Conservation (phyloP, 2,329 filamentous ascomycete genomes). For the Celoporthe dispersa region DNA sequence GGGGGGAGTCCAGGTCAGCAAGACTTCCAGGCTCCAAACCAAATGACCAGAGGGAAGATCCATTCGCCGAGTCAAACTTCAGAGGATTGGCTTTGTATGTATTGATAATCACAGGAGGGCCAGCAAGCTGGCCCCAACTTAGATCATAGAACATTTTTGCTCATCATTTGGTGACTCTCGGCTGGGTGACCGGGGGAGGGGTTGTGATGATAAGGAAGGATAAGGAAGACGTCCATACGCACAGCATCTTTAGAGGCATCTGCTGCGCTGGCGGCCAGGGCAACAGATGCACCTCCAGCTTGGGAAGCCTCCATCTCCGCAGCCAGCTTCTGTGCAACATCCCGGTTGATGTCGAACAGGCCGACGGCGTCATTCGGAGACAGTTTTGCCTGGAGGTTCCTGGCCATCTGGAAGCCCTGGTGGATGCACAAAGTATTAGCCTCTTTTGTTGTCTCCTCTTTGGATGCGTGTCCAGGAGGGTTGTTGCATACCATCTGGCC, state of each 20-base stretch:
- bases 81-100: slow-evolving; percentile 76
- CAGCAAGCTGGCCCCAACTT: slow-evolving; percentile 68
- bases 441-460: neutral
- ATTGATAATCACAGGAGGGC: slow-evolving; percentile 65
- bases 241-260: slow-evolving; percentile 59
- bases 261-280: slow-evolving; percentile 49
- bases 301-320: slow-evolving; percentile 50
- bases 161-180: slow-evolving; percentile 35
- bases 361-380: slow-evolving; percentile 53
- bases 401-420: slow-evolving; percentile 68
- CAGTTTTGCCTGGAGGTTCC: slow-evolving; percentile 63
- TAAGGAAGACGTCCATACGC: slow-evolving; percentile 36
- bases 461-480: neutral
- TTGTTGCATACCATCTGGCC: slow-evolving; percentile 60
- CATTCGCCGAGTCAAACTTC: slow-evolving; percentile 44
- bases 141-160: slow-evolving; percentile 64
- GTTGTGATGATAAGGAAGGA: neutral
- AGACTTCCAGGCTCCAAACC: neutral
- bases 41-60: slow-evolving; percentile 4
- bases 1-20: slow-evolving; percentile 23
- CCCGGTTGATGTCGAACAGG: slow-evolving; percentile 61
- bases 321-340: slow-evolving; percentile 51
- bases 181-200: neutral
- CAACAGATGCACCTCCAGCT: slow-evolving; percentile 50
- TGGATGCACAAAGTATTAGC: neutral